These are phyloP conservation scores for Mimosa bimucronata DNA, from an alignment of 306 rosid genomes.

Conservation along the genomic window DNA sequence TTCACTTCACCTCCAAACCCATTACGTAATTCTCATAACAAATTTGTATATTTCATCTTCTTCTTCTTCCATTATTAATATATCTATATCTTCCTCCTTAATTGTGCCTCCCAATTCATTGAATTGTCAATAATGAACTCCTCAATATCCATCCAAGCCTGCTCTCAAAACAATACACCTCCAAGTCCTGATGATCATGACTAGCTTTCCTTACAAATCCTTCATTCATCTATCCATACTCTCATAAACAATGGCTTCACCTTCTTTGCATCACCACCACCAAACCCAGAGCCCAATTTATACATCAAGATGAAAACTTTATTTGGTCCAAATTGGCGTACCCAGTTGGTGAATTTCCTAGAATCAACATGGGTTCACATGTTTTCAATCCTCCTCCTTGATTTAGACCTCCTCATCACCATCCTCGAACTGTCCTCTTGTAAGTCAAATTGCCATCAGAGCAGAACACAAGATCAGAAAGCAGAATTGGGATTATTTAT, in stretches of 20 bases:
- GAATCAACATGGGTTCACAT: slow-evolving; percentile 59
- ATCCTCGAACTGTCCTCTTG: slow-evolving; percentile 70
- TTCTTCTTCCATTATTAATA: background rate
- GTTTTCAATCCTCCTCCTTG: slow-evolving; percentile 49
- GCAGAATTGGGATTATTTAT: slow-evolving; percentile 18
- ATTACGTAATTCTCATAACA: slow-evolving; percentile 20
- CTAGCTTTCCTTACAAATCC: slow-evolving; percentile 39
- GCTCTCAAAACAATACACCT: slow-evolving; percentile 35
- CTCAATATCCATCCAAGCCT: slow-evolving; percentile 35
- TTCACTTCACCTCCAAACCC: slow-evolving; percentile 47
- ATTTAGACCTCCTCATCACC: slow-evolving; percentile 65
- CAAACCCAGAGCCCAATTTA: background rate
- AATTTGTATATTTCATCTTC: background rate
- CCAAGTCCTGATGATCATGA: slow-evolving; percentile 16
- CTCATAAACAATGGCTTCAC: slow-evolving; percentile 51
- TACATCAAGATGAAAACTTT: slow-evolving; percentile 31
- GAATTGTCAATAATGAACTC: slow-evolving; percentile 45
- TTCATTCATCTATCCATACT: slow-evolving; percentile 48
- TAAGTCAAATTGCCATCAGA: slow-evolving; percentile 9
- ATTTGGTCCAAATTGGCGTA: slow-evolving; percentile 65
- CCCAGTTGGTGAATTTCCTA: slow-evolving; percentile 48
- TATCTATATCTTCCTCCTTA: background rate
- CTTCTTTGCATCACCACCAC: slow-evolving; percentile 23
- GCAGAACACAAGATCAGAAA: slow-evolving; percentile 4
- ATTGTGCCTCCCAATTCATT: background rate